A percentile compares a stretch with the other conserved stretches of the same genome.
Conservation (phyloP, 202 grass and related monocot genomes). For the Hordeum pubiflorum region DNA sequence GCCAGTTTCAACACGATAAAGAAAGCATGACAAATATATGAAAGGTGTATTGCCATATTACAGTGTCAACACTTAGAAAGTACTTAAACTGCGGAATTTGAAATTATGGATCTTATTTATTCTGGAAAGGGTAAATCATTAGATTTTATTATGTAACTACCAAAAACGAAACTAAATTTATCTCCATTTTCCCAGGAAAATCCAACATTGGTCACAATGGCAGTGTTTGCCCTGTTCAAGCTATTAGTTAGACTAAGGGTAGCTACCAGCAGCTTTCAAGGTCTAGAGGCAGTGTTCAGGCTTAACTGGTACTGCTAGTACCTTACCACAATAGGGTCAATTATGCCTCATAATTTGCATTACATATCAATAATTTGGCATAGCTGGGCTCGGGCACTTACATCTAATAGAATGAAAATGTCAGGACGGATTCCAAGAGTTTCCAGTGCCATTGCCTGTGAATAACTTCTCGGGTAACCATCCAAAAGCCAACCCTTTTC, state of each 20-base stretch:
- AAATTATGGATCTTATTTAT: neutral
- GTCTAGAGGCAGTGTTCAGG: neutral
- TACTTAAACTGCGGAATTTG: neutral
- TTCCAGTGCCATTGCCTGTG: constrained; percentile 88
- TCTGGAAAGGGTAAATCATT: neutral
- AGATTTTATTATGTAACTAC: neutral
- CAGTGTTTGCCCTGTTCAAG: neutral
- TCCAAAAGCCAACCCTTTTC: constrained; percentile 92
- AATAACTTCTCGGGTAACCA: constrained; percentile 90
- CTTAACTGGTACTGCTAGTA: neutral
- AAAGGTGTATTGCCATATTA: neutral
- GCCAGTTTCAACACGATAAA: neutral
- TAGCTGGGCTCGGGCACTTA: constrained; percentile 28
- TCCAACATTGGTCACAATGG: neutral
- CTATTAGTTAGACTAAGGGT: neutral
- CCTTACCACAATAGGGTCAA: neutral
- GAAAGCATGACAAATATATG: neutral
- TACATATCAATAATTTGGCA: neutral
- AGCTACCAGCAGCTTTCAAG: neutral
- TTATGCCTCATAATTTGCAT: neutral
- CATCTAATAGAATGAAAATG: constrained; percentile 81
- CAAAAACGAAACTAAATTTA: neutral
- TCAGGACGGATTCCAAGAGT: constrained; percentile 68
- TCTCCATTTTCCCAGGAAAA: neutral
- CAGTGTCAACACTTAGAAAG: neutral